Conservation (phyloP, 306 rosid species). For the Pyrus bretschneideri region DNA sequence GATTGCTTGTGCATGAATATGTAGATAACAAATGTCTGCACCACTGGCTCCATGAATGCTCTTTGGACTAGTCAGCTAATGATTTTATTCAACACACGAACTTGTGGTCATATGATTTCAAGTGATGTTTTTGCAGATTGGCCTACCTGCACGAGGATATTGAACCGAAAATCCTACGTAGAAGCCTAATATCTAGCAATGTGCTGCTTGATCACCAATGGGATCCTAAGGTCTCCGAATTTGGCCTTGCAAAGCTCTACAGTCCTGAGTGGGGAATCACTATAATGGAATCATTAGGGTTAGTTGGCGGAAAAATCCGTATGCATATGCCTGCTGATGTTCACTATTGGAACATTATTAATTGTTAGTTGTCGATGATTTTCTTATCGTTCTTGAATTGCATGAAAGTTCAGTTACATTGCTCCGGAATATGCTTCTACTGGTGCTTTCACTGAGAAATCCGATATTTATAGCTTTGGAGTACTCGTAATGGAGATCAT, state of each 20-base stretch:
- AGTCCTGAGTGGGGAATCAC: conserved; percentile 20
- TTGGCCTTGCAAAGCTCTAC: conserved; percentile 41
- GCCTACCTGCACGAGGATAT: conserved; percentile 63
- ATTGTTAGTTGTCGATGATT: neutral
- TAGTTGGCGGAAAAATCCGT: neutral
- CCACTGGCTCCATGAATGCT: conserved; percentile 54
- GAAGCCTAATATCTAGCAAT: conserved; percentile 43
- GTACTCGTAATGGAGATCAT: conserved; percentile 60
- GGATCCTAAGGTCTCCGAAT: conserved; percentile 54
- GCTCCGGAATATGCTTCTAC: conserved; percentile 29
- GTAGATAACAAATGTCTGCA: conserved; percentile 51
- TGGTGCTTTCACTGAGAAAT: conserved; percentile 19
- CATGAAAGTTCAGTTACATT: conserved; percentile 26
- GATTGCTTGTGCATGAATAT: conserved; percentile 52
- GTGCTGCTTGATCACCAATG: conserved; percentile 51
- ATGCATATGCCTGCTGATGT: neutral
- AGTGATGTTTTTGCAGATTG: conserved; percentile 38
- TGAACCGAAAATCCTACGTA: conserved; percentile 50
- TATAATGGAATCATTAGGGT: conserved; percentile 40
- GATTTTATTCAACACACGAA: neutral
- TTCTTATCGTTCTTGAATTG: neutral
- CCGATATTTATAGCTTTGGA: conserved; percentile 60
- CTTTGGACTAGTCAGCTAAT: conserved; percentile 25
- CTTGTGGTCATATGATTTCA: neutral
- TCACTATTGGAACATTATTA: neutral